Conservation (phyloP, 2,329 filamentous ascomycete species). For the Aspergillus quadrilineatus region DNA sequence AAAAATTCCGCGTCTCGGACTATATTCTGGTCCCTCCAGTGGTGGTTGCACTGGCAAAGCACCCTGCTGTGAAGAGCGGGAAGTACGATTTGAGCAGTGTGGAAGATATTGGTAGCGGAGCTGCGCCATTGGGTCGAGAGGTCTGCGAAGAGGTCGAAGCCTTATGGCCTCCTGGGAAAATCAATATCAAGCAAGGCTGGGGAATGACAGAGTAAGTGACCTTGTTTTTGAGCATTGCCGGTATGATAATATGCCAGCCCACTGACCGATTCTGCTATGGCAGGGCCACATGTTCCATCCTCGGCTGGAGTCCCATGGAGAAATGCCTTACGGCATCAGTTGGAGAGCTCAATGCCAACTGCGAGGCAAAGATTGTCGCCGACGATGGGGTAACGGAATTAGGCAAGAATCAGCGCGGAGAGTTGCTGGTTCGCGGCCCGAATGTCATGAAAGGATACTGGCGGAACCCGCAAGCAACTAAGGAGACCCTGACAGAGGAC, state of each 20-base stretch:
- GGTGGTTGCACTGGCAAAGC: constrained; percentile 69
- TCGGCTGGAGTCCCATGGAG: constrained; percentile 62
- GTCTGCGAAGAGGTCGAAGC: constrained; percentile 59
- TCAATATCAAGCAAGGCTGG: constrained; percentile 71
- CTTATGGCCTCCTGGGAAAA: constrained; percentile 51
- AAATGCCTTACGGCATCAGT: constrained; percentile 52
- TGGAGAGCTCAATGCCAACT: constrained; percentile 65
- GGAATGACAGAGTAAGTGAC: constrained; percentile 73
- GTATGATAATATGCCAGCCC: neutral
- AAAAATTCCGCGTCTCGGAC: constrained; percentile 67
- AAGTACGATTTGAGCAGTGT: constrained; percentile 69
- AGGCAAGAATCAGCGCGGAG: constrained; percentile 59
- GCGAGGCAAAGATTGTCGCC: constrained; percentile 65
- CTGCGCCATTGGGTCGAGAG: constrained; percentile 63
- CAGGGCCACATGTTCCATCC: constrained; percentile 65
- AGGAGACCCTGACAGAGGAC: constrained; percentile 59
- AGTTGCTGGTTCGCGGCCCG: constrained; percentile 71
- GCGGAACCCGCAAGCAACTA: constrained; percentile 67
- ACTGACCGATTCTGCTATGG: neutral
- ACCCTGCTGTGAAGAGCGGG: constrained; percentile 56
- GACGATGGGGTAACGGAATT: constrained; percentile 49
- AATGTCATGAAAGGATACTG: constrained; percentile 77
- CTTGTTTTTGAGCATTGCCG: too few relatives aligned
- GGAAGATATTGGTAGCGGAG: constrained; percentile 60
- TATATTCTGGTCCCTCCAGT: constrained; percentile 72